A percentile compares a stretch with the other conserved stretches of the same genome.
Evolutionary conservation across 306 rosid genomes (phyloP).

Genomic region (Cicer yamashitae): DNA sequence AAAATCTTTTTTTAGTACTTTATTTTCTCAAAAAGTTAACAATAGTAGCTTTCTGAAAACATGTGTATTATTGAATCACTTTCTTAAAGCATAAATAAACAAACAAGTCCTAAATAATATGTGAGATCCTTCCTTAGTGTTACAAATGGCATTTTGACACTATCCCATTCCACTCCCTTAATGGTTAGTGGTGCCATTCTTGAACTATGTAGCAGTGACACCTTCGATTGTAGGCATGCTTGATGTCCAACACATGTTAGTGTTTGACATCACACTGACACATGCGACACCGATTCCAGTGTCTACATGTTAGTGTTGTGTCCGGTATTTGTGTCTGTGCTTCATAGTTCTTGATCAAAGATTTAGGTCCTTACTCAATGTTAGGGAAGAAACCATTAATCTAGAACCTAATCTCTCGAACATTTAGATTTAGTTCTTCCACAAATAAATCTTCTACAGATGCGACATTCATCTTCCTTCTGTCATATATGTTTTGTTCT

Average conservation of each 20-base stretch:
- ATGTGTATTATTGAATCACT: neutral
- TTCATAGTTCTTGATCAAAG: neutral
- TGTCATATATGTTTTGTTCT: slow-evolving; percentile 1
- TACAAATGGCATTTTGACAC: slow-evolving; percentile 27
- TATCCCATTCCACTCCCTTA: neutral
- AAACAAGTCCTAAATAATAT: neutral
- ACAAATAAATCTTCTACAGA: slow-evolving; percentile 1
- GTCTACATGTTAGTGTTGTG: too few species aligned
- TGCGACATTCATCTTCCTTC: slow-evolving; percentile 6
- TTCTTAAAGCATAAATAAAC: neutral
- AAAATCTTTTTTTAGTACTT: neutral
- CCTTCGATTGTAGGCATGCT: too few species aligned
- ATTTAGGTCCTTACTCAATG: slow-evolving; percentile 2
- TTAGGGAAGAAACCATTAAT: slow-evolving; percentile 22
- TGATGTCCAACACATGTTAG: too few species aligned
- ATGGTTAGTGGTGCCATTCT: neutral
- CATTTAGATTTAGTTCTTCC: slow-evolving; percentile 24
- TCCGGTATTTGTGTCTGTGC: too few species aligned
- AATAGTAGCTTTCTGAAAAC: neutral
- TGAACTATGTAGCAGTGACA: too few species aligned
- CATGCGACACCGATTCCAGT: too few species aligned
- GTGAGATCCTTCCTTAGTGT: neutral
- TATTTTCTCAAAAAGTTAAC: neutral
- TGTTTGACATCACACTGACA: too few species aligned
- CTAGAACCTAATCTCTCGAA: slow-evolving; percentile 4